Conservation (phyloP, 176 grass and related monocot genomes). For the Dactylis glomerata region DNA sequence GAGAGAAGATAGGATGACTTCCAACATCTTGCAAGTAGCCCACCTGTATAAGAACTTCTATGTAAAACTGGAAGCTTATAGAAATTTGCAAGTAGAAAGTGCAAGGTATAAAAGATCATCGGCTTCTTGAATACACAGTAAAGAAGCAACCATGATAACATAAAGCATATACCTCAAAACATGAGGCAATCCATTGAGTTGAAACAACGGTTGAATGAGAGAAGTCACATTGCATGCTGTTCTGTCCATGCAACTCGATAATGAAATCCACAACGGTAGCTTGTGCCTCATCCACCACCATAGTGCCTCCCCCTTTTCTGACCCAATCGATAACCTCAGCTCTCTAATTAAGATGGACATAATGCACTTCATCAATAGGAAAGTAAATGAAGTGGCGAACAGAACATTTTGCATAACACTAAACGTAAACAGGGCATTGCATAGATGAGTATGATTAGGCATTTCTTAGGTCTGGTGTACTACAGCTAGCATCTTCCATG, state of each 20-base stretch:
- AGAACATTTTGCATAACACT: neutral
- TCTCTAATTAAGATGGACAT: constrained; percentile 65
- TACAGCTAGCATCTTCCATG: constrained; percentile 7
- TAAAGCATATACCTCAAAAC: constrained; percentile 64
- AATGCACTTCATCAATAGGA: constrained; percentile 19
- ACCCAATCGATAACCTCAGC: constrained; percentile 85
- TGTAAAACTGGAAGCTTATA: constrained; percentile 31
- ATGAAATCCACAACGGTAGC: constrained; percentile 57
- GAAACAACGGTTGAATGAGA: constrained; percentile 67
- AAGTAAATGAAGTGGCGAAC: constrained; percentile 11
- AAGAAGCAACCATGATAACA: constrained; percentile 20
- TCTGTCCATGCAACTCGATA: constrained; percentile 67
- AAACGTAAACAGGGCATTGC: constrained; percentile 6
- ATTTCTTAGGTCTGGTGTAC: neutral
- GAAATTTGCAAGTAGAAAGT: constrained; percentile 14
- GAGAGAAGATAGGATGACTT: constrained; percentile 86
- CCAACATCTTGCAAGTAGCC: constrained; percentile 74
- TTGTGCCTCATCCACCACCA: constrained; percentile 51
- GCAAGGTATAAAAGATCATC: neutral
- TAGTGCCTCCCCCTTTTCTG: constrained; percentile 58
- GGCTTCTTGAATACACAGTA: constrained; percentile 9
- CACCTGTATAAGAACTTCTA: constrained; percentile 50
- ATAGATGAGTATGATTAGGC: neutral
- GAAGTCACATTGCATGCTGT: constrained; percentile 22
- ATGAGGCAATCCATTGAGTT: constrained; percentile 88